These are phyloP conservation scores for Gossypium aridum DNA, from an alignment of 441 rosid genomes.

Conservation along the genomic window DNA sequence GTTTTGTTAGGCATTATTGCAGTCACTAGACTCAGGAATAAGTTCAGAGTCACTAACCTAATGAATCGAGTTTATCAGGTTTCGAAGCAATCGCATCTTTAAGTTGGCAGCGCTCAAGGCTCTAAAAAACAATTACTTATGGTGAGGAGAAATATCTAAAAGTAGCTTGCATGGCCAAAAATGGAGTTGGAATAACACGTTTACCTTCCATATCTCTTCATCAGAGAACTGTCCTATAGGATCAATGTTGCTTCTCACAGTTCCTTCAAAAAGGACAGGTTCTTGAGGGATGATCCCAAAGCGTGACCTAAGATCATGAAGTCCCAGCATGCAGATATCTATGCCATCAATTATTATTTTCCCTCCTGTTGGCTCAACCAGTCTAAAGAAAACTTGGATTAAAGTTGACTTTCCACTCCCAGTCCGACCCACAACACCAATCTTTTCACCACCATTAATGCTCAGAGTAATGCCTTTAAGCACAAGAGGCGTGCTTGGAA, in stretches of 20 bases:
- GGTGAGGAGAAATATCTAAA: not conserved
- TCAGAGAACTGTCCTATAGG: constrained; percentile 71
- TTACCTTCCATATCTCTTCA: constrained; percentile 90
- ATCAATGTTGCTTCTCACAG: constrained; percentile 86
- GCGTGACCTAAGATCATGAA: constrained; percentile 86
- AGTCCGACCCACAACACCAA: constrained; percentile 90
- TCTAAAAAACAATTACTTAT: constrained; percentile 25
- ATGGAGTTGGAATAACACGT: not conserved
- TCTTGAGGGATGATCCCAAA: constrained; percentile 97
- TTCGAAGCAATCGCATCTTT: constrained; percentile 69
- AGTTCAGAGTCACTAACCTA: constrained; percentile 31
- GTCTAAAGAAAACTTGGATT: constrained; percentile 81
- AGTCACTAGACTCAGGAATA: not conserved
- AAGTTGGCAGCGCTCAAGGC: constrained; percentile 90
- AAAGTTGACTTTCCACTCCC: constrained; percentile 95
- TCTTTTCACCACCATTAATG: constrained; percentile 81
- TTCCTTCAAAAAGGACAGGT: constrained; percentile 94
- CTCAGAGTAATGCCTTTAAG: constrained; percentile 74
- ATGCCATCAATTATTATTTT: constrained; percentile 72
- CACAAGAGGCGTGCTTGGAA: constrained; percentile 81
- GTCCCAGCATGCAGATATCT: constrained; percentile 66
- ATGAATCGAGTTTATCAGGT: constrained; percentile 76
- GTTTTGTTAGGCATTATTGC: not conserved
- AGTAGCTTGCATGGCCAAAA: not conserved
- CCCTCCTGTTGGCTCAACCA: constrained; percentile 86